These are phyloP conservation scores for Cercospora janseana DNA, from an alignment of 2,329 filamentous ascomycete genomes.

Conservation along the genomic window DNA sequence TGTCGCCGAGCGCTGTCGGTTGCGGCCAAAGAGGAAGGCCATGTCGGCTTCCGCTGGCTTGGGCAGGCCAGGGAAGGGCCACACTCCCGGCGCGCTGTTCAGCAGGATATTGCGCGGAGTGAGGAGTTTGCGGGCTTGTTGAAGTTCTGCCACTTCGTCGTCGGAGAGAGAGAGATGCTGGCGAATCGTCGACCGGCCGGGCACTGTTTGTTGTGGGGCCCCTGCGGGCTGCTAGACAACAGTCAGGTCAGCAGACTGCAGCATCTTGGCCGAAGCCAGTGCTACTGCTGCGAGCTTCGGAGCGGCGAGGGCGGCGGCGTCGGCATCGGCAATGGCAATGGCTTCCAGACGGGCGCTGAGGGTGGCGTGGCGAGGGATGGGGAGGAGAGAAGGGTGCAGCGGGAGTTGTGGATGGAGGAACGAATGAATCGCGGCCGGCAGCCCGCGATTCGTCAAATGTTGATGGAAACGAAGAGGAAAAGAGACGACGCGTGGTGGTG, in stretches of 20 bases:
- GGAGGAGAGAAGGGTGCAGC: background rate
- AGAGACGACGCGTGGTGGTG: background rate
- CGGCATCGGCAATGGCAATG: no score
- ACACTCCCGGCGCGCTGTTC: background rate
- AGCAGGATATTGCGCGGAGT: background rate
- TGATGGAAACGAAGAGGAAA: background rate
- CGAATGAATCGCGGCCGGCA: background rate
- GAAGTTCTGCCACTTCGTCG: background rate
- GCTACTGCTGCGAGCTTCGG: conserved; percentile 7
- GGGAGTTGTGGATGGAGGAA: background rate
- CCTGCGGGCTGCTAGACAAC: background rate
- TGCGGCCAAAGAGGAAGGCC: conserved; percentile 68
- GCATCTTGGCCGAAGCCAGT: conserved; percentile 1
- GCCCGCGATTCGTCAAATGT: background rate
- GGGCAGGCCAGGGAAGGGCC: no score
- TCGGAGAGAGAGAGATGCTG: background rate
- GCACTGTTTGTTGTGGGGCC: no score
- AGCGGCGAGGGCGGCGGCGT: background rate
- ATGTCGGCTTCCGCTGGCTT: conserved; percentile 46
- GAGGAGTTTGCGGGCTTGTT: background rate
- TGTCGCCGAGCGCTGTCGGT: conserved; percentile 59
- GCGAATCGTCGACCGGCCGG: no score
- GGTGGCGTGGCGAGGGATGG: no score
- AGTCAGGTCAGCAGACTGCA: background rate
- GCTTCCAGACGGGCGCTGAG: no score